Evolutionary conservation across 805 yeast species (phyloP).

Genomic region (Yamadazyma phyllophila): DNA sequence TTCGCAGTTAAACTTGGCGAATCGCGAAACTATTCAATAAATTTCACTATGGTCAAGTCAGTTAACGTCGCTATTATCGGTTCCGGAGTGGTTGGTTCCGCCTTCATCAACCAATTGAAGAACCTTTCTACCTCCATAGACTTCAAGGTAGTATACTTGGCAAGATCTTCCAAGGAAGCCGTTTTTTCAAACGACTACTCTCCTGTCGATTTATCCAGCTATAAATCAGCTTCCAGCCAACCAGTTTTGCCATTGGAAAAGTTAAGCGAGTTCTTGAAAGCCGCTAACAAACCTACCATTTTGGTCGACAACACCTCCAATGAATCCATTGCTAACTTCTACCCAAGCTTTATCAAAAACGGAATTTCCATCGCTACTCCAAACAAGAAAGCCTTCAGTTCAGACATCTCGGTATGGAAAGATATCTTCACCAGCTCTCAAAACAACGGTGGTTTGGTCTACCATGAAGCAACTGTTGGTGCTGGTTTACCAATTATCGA

Average conservation of each 20-base stretch:
- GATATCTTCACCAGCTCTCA: constrained; percentile 59
- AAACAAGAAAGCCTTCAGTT: constrained; percentile 94
- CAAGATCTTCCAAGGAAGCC: constrained; percentile 68
- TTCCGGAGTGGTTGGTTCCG: constrained; percentile 94
- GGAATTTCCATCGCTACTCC: constrained; percentile 97
- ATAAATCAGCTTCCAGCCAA: constrained; percentile 50
- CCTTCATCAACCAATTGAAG: constrained; percentile 79
- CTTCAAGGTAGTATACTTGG: constrained; percentile 77
- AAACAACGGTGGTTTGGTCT: constrained; percentile 66
- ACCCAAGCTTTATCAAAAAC: constrained; percentile 66
- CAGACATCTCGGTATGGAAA: constrained; percentile 73
- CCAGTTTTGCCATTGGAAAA: constrained; percentile 55
- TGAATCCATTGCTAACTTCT: constrained; percentile 69
- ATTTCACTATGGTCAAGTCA: constrained; percentile 18
- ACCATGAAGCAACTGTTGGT: constrained; percentile 98
- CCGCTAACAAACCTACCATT: constrained; percentile 72
- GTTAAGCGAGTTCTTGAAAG: constrained; percentile 59
- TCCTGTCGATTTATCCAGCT: constrained; percentile 63
- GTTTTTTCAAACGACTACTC: constrained; percentile 64
- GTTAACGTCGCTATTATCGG: constrained; percentile 52
- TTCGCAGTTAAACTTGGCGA: too few species aligned
- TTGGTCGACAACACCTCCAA: constrained; percentile 94
- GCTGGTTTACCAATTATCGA: constrained; percentile 96
- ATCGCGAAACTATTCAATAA: neutral
- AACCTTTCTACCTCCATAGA: constrained; percentile 57